Evolutionary conservation across 2,329 filamentous ascomycete species (phyloP), one percentile per base, ranked within the genome.

Genomic region (Trichophyton benhamiae): DNA sequence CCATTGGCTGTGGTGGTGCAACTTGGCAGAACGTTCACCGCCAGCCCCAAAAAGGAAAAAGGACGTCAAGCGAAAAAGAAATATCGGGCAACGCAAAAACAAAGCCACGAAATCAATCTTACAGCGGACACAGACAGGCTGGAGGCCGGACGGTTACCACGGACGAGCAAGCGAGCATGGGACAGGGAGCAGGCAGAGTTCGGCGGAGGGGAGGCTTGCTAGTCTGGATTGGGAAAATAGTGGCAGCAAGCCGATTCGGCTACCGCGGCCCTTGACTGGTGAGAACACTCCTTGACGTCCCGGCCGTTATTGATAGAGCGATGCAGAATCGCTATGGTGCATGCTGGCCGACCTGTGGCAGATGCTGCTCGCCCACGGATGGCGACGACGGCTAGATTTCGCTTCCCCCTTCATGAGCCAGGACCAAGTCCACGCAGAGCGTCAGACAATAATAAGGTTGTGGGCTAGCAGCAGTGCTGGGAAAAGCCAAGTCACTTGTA

Each of bases 21-120:
- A 4, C 36, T 25, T 15, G 36, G 55, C 55, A 58, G 36, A 42
- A 58, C 41, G 33, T 44, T 58, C 55, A 58, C 55, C 55, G 55
- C 55, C 27, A 36, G 49, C 49, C 49, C 49, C 49, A 55, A 55
- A 55, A 55, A 36, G 49, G 49, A 55, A 55, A 55, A 55, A 55
- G 49, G 49, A 55, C 49, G 49, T 55, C 49, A 36, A 27, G 33
- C 11, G 33, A 36, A 55, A 36, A 55, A 55, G 27, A 30, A 27
- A 53, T n/a, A 30, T 30, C 27, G 7, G 7, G 27, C 27, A 11
- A 55, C 7, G 5, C 6, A 55, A 55, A 53, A 53, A 53, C 49
- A 53, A 53, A 33, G 8, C 27, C 30, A 27, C 49, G 22, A 36
- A 27, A 33, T n/a, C 48, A 53, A 53, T 27, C 27, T 30, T 53